Evolutionary conservation across 805 yeast genomes (phyloP).

Genomic region (Schwanniomyces polymorphus): DNA sequence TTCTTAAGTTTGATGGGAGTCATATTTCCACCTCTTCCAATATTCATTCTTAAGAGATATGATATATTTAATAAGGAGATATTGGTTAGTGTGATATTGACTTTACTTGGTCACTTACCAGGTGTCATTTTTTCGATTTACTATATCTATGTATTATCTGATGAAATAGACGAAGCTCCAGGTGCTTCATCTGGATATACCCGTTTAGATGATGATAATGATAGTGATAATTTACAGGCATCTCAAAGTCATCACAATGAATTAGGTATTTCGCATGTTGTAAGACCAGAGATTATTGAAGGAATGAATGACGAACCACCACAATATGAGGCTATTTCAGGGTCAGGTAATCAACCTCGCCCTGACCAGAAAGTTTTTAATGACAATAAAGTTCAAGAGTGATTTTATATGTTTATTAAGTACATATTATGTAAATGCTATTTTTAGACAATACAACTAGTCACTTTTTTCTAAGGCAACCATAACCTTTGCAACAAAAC

Average conservation of each 20-base stretch:
- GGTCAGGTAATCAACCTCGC: conserved; percentile 9
- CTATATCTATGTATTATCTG: conserved; percentile 20
- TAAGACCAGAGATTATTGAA: conserved; percentile 1
- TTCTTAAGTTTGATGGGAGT: conserved; percentile 31
- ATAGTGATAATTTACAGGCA: conserved; percentile 8
- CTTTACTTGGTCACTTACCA: conserved; percentile 32
- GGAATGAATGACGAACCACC: conserved; percentile 16
- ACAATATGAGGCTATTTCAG: conserved; percentile 24
- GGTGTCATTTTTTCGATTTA: conserved; percentile 33
- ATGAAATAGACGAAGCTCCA: conserved; percentile 4
- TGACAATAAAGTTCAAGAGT: conserved; percentile 34
- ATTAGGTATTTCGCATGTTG: background rate
- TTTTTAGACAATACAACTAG: conserved; percentile 1
- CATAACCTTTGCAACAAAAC: conserved; percentile 88
- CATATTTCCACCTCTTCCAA: conserved; percentile 40
- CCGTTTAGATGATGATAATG: conserved; percentile 18
- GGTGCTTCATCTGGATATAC: conserved; percentile 15
- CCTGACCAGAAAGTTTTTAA: conserved; percentile 4
- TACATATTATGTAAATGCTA: background rate
- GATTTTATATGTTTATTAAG: background rate
- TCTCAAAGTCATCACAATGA: background rate
- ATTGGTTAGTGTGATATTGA: conserved; percentile 27
- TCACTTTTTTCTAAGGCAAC: conserved; percentile 54
- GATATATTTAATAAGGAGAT: conserved; percentile 35
- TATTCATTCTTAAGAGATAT: conserved; percentile 28